Evolutionary conservation across 176 grass and related monocot genomes (phyloP).

Genomic region (Cenchrus fungigraminus): DNA sequence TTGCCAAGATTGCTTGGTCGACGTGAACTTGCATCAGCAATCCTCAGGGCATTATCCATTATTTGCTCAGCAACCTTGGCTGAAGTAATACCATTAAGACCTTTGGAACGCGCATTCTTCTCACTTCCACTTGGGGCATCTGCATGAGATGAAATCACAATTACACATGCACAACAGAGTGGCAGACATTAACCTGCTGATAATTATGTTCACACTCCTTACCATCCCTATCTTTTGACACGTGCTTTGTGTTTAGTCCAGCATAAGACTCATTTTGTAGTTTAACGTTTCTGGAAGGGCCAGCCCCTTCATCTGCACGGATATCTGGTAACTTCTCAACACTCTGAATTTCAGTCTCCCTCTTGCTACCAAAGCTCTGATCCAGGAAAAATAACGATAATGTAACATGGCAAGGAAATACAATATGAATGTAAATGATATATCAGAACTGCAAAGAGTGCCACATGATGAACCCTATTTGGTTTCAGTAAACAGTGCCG

Average conservation of each 20-base stretch:
- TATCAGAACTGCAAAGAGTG: constrained; percentile 31
- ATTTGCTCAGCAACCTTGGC: constrained; percentile 42
- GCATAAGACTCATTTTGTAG: constrained; percentile 38
- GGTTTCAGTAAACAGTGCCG: constrained; percentile 12
- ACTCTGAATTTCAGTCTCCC: constrained; percentile 70
- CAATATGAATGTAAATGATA: constrained; percentile 27
- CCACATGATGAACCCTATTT: constrained; percentile 18
- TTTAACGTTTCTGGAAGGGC: constrained; percentile 57
- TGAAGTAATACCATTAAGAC: constrained; percentile 45
- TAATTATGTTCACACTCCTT: constrained; percentile 43
- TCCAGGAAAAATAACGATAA: constrained; percentile 24
- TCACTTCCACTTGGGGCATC: constrained; percentile 52
- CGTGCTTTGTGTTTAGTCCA: constrained; percentile 40
- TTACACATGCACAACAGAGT: constrained; percentile 27
- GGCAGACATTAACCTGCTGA: neutral
- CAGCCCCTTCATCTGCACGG: constrained; percentile 47
- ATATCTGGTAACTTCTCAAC: constrained; percentile 56
- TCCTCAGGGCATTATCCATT: constrained; percentile 52
- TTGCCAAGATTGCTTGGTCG: constrained; percentile 46
- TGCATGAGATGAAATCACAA: constrained; percentile 47
- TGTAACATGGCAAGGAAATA: constrained; percentile 18
- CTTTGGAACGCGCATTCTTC: constrained; percentile 41
- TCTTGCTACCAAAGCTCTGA: constrained; percentile 80
- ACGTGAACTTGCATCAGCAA: constrained; percentile 49
- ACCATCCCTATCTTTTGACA: constrained; percentile 39